Evolutionary conservation across 1,284 basidiomycete genomes (phyloP), one percentile per base, ranked within the genome.

Genomic region (Ustilago hordei): DNA sequence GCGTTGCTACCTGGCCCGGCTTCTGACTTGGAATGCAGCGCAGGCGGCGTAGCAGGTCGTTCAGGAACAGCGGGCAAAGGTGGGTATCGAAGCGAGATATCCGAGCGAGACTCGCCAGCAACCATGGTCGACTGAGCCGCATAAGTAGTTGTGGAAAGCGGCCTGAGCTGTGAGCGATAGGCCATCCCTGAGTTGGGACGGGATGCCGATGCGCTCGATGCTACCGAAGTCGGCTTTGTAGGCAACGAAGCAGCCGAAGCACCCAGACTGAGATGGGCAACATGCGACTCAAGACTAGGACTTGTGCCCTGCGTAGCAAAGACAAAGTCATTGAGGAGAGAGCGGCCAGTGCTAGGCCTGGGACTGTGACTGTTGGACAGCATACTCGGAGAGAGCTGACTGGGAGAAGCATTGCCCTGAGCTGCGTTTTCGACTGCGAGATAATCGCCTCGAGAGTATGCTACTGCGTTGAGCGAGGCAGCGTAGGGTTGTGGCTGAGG

Each of bases 11-110:
- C 48, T 50, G 48, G 11, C n/a, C 7, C n/a, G 12, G 12, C 19
- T 34, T 8, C 41, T 38, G 2, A 4, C 2, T 38, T 17, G 15
- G 52, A 39, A 5, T 28, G 60, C 23, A 69, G 15, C 7, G 28
- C 4, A 15, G 64, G 50, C 13, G 74, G 74, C 0, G 74, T 61
- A 13, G 52, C 32, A 17, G 58, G 45, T 39, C 64, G 23, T 8
- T 59, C 23, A 17, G 75, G 70, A 0, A 78, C 17, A 11, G 6
- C 12, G 1, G 68, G 68, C 13, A 78, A 39, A 1, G 57, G 50
- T n/a, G 75, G 75, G 47, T 78, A 78, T 28, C 75, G 54, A 1
- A 74, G 68, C 15, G 75, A 66, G 15, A 74, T 64, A 11, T 69
- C 58, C 1, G 75, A 77, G 23, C 58, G 35, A 41, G 7, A 6